Base-by-base conservation (phyloP, 768 basidiomycete species). In the Suillus cothurnatus region DNA sequence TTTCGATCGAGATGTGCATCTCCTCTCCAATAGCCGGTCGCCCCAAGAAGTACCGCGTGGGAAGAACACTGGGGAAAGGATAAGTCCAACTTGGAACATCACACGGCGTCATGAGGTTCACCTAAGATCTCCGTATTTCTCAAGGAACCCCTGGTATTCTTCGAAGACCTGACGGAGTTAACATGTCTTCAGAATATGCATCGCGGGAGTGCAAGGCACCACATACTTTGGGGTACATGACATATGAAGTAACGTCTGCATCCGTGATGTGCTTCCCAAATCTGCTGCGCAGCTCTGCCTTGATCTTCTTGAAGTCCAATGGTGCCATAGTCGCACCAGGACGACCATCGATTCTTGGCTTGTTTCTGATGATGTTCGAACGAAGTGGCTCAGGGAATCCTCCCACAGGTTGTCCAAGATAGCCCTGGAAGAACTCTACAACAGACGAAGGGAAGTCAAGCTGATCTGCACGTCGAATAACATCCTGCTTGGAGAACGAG, bases 401-500 rank as follows among this genome's bases (percentile, higher is more conserved):
- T 75, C 95, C 97, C 74, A 94, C 91, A 63, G 97, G 97, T 75
- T 98, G 95, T 38, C 97, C 97, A 68, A 99, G 92, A 80, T 95
- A 97, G 21, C 97, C 97, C 76, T 98, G 96, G 94, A 98, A 98
- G 85, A 97, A 99, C 73, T 99, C 97, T 49, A 95, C 93, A 56
- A 95, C 94, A 39, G 93, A 95, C 14, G 94, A 95, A 11, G 97
- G 97, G 90, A 99, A 98, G 79, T 99, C 97, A 66, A 99, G 88
- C 64, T 87, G 86, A 50, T 93, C 92, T 50, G 97, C 97, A 60
- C 90, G 88, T 11, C 88, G 85, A 64, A 96, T 75, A 36, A 99
- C 95, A 64, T 98, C 91, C 70, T 90, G 80, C 79, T 95, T 94
- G 62, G 89, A 85, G 65, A 99, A 82, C 67, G 88, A 88, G 83